Evolutionary conservation across 495 filamentous ascomycete genomes (phyloP).

Genomic region (Chaetomium fimeti): DNA sequence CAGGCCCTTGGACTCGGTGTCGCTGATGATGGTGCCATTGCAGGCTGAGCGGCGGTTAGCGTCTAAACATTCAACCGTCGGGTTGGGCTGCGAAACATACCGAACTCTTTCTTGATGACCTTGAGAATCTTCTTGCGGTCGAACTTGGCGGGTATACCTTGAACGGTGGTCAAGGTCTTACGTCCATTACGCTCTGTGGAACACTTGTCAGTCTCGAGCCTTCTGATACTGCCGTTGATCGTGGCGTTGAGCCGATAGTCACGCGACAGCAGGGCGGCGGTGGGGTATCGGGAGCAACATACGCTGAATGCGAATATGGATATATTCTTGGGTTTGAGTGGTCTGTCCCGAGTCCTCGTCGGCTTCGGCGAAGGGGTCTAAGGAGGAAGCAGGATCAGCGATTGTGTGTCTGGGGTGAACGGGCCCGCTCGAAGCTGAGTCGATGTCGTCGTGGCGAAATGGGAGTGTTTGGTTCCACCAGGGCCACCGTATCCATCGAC

Average conservation of each 20-base stretch:
- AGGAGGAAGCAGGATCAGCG: constrained; percentile 22
- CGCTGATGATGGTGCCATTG: constrained; percentile 99
- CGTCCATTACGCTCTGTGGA: constrained; percentile 97
- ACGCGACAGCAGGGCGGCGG: constrained; percentile 20
- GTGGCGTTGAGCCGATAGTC: constrained; percentile 1
- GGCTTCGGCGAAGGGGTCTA: constrained; percentile 99
- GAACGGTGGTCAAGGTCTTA: constrained; percentile 99
- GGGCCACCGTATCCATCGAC: neutral
- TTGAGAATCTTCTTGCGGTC: constrained; percentile 99
- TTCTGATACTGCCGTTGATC: neutral
- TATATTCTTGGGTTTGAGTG: constrained; percentile 90
- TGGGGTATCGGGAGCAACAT: constrained; percentile 45
- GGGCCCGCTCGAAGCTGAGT: neutral
- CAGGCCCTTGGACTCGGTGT: constrained; percentile 73
- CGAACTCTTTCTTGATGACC: constrained; percentile 99
- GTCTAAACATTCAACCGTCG: neutral
- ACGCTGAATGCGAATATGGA: constrained; percentile 99
- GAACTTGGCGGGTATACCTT: constrained; percentile 96
- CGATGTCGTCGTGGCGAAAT: neutral
- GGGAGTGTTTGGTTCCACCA: neutral
- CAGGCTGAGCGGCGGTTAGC: constrained; percentile 61
- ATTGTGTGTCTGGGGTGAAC: neutral
- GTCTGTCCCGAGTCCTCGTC: constrained; percentile 96
- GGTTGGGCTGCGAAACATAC: constrained; percentile 51
- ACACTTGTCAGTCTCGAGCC: constrained; percentile 5